phyloP scores from a whole-genome alignment of 2,329 filamentous ascomycete species.

The Botrytis sinoallii region DNA sequence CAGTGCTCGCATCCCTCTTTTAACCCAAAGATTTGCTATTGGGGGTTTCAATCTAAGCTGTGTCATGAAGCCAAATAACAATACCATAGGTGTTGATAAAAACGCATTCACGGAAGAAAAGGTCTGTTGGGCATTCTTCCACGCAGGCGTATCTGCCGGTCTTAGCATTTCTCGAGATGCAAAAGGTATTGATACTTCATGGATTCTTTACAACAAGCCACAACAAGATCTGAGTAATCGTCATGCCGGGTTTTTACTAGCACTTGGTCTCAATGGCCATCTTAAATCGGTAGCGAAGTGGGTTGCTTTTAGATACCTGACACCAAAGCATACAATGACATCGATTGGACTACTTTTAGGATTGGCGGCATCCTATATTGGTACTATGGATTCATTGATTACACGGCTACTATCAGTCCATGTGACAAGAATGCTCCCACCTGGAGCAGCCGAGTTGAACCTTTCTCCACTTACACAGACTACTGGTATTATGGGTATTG shows the following conservation, averaged over 20 bases:
- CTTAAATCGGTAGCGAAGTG: constrained; percentile 93
- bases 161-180: constrained; percentile 85
- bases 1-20: constrained; percentile 77
- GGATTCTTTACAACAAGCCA: constrained; percentile 98
- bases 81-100: constrained; percentile 90
- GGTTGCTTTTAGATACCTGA: constrained; percentile 99
- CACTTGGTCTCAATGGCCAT: constrained; percentile 89
- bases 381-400: constrained; percentile 95
- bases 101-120: constrained; percentile 88
- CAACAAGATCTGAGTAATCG: constrained; percentile 81
- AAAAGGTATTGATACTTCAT: constrained; percentile 94
- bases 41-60: constrained; percentile 90
- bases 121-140: constrained; percentile 97
- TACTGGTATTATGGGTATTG: constrained; percentile 95
- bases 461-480: constrained; percentile 91
- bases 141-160: constrained; percentile 90
- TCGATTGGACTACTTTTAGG: constrained; percentile 93
- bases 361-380: constrained; percentile 87
- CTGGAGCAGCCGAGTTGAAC: constrained; percentile 90
- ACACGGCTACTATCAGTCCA: constrained; percentile 92
- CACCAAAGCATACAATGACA: constrained; percentile 98
- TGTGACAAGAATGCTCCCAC: constrained; percentile 88
- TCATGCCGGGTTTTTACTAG: constrained; percentile 92
- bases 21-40: constrained; percentile 89
- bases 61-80: constrained; percentile 86